Conservation (phyloP, 495 filamentous ascomycete species). For the Neurospora sp. region DNA sequence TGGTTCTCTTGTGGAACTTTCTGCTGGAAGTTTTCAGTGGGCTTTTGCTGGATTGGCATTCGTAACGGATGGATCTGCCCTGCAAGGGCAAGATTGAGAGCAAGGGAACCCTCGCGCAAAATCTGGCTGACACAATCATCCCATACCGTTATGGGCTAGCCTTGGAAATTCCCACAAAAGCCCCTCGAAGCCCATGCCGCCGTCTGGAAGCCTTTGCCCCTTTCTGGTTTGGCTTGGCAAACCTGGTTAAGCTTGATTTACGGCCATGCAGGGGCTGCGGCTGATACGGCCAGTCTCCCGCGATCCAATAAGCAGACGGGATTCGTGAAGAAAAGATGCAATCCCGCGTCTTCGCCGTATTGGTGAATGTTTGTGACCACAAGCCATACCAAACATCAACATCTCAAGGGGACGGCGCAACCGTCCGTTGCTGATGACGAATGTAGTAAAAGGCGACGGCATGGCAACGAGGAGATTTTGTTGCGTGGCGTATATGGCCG, state of each 20-base stretch:
- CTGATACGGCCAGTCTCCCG: neutral
- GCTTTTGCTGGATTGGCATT: neutral
- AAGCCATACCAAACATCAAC: neutral
- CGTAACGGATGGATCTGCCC: neutral
- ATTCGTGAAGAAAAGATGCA: neutral
- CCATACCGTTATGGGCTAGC: neutral
- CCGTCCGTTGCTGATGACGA: neutral
- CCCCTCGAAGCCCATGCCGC: neutral
- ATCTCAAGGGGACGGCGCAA: neutral
- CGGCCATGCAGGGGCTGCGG: neutral
- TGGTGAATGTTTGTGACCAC: neutral
- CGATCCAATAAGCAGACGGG: conserved; percentile 1
- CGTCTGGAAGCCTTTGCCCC: neutral
- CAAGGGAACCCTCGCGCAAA: neutral
- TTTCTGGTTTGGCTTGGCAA: neutral
- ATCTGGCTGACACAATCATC: neutral
- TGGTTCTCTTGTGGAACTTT: neutral
- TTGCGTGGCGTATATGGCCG: neutral
- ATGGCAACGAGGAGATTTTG: neutral
- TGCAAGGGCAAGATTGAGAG: neutral
- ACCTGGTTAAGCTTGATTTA: neutral
- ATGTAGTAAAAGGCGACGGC: neutral
- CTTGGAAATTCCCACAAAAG: neutral
- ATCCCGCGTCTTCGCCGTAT: neutral
- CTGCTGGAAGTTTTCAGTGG: neutral